Evolutionary conservation across 495 filamentous ascomycete genomes (phyloP), one percentile per base, ranked within the genome.

Genomic region (Sphaerosporella brunnea): DNA sequence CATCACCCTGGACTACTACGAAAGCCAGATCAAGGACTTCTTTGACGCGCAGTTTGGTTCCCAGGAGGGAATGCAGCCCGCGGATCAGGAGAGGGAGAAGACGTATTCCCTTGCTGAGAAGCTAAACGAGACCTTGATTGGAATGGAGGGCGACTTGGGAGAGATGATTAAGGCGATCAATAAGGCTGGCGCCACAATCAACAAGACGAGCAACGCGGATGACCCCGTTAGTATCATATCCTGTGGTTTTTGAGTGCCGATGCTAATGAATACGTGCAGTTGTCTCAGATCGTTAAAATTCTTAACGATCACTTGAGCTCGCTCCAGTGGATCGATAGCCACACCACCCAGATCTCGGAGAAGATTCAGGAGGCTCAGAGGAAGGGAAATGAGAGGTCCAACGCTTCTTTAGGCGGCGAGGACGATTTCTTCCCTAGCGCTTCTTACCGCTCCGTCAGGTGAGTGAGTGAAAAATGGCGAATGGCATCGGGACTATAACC

Each of bases 161-260:
- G 82, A 79, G 64, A 95, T 99, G 86, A 93, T 99, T 59, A 86
- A 93, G 59, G 90, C 94, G 64, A 90, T 96, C 59, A 99, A 99
- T 59, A 74, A 75, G 48, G 84, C 85, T 39, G 84, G 79, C 7
- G 69, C 80, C 21, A 80, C 74, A 3, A 68, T 99, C 51, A 87
- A 75, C 69, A 90, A 88, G 71, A 86, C 79, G 36, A 80, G 69
- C 64, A 88, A 85, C 63, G 70, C 80, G 35, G 85, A 93, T 64
- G 88, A 94, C 68, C 88, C 86, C 54, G 87, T 93, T n/a, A n/a
- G 15, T 42, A 16, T 45, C 20, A 5, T n/a, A 39, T 8, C 19
- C 19, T 5, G 5, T 39, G 36, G 11, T 44, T 21, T 8, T 21
- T 44, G n/a, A n/a, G n/a, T n/a, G n/a, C n/a, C n/a, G n/a, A n/a